Base-by-base conservation (phyloP, 176 grass and related monocot species). In the Musa acuminata region DNA sequence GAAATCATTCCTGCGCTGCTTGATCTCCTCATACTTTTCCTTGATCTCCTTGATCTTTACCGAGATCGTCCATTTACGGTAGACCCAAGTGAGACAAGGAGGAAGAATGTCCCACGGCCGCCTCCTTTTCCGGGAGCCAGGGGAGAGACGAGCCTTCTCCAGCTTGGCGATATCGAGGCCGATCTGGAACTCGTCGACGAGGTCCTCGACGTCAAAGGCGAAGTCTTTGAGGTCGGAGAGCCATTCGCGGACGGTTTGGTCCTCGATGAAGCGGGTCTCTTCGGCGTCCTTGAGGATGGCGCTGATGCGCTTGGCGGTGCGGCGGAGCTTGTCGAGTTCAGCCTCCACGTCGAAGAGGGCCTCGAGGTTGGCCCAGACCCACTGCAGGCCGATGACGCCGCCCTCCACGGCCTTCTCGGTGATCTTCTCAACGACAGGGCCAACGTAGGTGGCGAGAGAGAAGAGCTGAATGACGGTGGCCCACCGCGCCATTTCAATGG, bases 11-110 rank as follows among this genome's bases (percentile, higher is more conserved):
- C 50, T 63, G 55, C 67, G 69, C 19, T 50, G 57, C 50, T 26
- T 53, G 52, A 84, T 74, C 13, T 9, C 17, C 48, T 79, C 59
- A 51, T 67, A 84, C 14, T 50, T 68, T 13, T 74, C 22, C 20
- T 68, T 55, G 8, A 79, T 80, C 62, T 84, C 77, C 9, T 67
- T 55, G 22, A 84, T 26, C 58, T 66, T 62, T 16, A n/a, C n/a
- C n/a, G n/a, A n/a, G n/a, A n/a, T n/a, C n/a, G n/a, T n/a, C n/a
- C n/a, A n/a, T n/a, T n/a, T n/a, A n/a, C n/a, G n/a, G n/a, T n/a
- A n/a, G n/a, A n/a, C n/a, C n/a, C n/a, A n/a, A n/a, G n/a, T n/a
- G n/a, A n/a, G n/a, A n/a, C n/a, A n/a, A n/a, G n/a, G n/a, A n/a
- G n/a, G n/a, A n/a, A n/a, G n/a, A n/a, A n/a, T n/a, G n/a, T n/a